Conservation (phyloP, 2,329 filamentous ascomycete species). For the Ophioceras dolichostomum region DNA sequence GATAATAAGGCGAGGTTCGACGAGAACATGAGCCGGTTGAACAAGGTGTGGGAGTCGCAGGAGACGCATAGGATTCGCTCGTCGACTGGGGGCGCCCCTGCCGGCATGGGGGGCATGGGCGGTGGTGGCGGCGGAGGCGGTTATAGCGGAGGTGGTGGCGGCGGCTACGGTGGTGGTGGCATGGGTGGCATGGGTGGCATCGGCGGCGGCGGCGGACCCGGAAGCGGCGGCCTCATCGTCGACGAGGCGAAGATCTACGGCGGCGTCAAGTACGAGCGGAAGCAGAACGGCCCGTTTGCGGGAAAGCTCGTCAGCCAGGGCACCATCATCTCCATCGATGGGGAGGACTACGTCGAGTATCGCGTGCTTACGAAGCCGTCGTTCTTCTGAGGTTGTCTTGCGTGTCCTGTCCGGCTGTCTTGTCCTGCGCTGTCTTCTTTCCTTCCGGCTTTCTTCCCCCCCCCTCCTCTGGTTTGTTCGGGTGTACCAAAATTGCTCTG, state of each 20-base stretch:
- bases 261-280: constrained; percentile 51
- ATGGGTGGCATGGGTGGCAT: too few relatives aligned
- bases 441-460: not conserved
- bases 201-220: not conserved
- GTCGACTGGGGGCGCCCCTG: not conserved
- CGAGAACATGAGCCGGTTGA: constrained; percentile 39
- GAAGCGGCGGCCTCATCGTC: constrained; percentile 5
- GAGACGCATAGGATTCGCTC: constrained; percentile 30
- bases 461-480: not conserved
- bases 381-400: constrained; percentile 35
- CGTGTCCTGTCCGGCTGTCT: not conserved
- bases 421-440: not conserved
- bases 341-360: constrained; percentile 56
- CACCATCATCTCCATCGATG: constrained; percentile 50
- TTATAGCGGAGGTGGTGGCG: too few relatives aligned
- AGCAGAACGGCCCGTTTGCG: constrained; percentile 45
- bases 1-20: constrained; percentile 22
- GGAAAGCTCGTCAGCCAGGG: constrained; percentile 52
- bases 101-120: too few relatives aligned
- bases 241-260: constrained; percentile 45
- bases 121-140: too few relatives aligned
- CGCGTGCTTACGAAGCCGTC: constrained; percentile 50
- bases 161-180: too few relatives aligned
- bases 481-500: too few relatives aligned
- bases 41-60: constrained; percentile 43